These are phyloP conservation scores for Nemania diffusa DNA, from an alignment of 2,329 filamentous ascomycete species.

Conservation along the genomic window DNA sequence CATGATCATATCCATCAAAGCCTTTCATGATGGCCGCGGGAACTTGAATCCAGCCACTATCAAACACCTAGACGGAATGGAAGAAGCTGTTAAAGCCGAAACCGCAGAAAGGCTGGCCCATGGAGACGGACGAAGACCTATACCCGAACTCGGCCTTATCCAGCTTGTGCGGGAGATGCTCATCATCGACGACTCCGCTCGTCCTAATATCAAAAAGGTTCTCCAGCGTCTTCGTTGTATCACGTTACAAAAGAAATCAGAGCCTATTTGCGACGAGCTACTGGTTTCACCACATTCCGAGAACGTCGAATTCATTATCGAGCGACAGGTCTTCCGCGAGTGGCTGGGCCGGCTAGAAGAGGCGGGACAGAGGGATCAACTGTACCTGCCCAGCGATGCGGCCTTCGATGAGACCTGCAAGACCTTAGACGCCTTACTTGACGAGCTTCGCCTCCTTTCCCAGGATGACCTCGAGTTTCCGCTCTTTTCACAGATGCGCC, in stretches of 20 bases:
- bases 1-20: not conserved
- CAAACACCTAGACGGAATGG: not conserved
- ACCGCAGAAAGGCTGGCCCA: too few species aligned
- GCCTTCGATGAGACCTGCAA: constrained; percentile 6
- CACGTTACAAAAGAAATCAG: constrained; percentile 5
- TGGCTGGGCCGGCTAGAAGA: not conserved
- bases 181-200: not conserved
- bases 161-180: constrained; percentile 8
- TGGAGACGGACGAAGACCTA: not conserved
- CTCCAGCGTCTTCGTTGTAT: not conserved
- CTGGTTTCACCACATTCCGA: not conserved
- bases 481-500: not conserved
- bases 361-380: not conserved
- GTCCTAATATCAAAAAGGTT: not conserved
- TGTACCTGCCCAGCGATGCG: not conserved
- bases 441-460: too few species aligned
- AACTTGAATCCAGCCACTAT: not conserved
- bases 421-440: not conserved
- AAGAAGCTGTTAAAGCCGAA: not conserved
- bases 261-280: not conserved
- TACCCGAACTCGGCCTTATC: constrained; percentile 4
- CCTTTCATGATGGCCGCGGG: not conserved
- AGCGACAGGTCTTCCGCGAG: constrained; percentile 12
- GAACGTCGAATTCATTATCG: not conserved
- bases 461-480: too few species aligned